Percentiles rank a stretch among this genome's conserved stretches.
phyloP scores from a whole-genome alignment of 2,329 filamentous ascomycete genomes.

The Thelonectria discophora region DNA sequence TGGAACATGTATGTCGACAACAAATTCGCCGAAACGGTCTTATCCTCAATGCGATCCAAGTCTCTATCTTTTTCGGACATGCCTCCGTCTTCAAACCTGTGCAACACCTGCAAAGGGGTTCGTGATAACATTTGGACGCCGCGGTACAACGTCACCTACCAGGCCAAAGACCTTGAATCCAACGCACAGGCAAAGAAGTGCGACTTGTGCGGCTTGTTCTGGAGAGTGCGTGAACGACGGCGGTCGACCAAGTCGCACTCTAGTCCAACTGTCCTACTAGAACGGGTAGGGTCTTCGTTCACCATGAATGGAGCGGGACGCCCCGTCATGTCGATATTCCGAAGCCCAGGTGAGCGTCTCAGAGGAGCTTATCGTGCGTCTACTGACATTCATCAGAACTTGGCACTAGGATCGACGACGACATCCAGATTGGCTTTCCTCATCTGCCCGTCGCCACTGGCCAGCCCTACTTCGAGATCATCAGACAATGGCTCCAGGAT shows the following conservation, averaged over 20 bases:
- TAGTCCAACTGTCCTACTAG: slow-evolving; percentile 16
- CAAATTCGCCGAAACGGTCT: slow-evolving; percentile 3
- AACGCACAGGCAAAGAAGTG: background rate
- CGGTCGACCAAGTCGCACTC: background rate
- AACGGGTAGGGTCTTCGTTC: slow-evolving; percentile 10
- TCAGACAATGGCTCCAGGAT: slow-evolving; percentile 9
- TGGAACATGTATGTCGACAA: slow-evolving; percentile 18
- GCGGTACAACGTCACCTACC: background rate
- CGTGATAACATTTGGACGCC: background rate
- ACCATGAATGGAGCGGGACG: slow-evolving; percentile 24
- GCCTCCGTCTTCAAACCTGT: background rate
- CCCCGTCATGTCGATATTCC: slow-evolving; percentile 25
- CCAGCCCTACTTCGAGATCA: background rate
- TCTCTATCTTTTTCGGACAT: background rate
- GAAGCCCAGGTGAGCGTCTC: slow-evolving; percentile 5
- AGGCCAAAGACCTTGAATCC: background rate
- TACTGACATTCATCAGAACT: too few species aligned
- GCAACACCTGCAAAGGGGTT: background rate
- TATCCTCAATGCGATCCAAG: background rate
- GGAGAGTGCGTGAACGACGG: slow-evolving; percentile 6
- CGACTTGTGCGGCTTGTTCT: slow-evolving; percentile 19
- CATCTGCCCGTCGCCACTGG: background rate
- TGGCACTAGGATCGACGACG: background rate
- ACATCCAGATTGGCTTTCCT: slow-evolving; percentile 3
- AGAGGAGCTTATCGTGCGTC: too few species aligned